Base-by-base conservation (phyloP, 805 yeast genomes). In the Barnettozyma botsteinii region DNA sequence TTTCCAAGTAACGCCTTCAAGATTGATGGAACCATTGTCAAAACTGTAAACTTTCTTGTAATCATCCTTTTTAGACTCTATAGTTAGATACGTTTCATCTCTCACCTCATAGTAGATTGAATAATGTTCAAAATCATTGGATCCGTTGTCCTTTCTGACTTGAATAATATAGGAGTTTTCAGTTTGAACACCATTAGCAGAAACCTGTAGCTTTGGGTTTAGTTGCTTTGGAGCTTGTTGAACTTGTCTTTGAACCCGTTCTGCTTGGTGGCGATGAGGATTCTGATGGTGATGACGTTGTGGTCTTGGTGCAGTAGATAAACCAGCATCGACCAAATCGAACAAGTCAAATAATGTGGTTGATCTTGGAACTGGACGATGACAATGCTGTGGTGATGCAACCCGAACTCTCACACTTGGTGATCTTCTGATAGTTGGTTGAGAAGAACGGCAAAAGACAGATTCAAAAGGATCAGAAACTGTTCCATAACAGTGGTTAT, bases 11-110 rank as follows among this genome's bases (percentile, higher is more conserved):
- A 52, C 41, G 5, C 42, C 38, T 2, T 29, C 23, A 18, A 52
- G 31, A 31, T 47, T 41, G 29, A 54, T 42, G 1, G 28, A 31
- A 17, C 19, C 31, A 12, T 42, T 31, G 22, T 44, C 33, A 36
- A 54, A 51, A 26, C 36, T 33, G 40, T 31, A 52, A 4, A 37
- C 18, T 35, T 47, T 50, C 13, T 47, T 36, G 21, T 48, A 47
- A 3, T 41, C 37, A 33, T 54, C 58, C 4, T 29, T 26, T 20
- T 38, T 31, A 17, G 55, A 49, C 9, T 35, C 35, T 21, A 52
- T 32, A 6, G 36, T 37, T 6, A 50, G 28, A n/a, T 40, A 19
- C 8, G 43, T 42, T 6, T 30, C 35, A 23, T 42, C 42, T 13
- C 31, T 22, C 10, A 33, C 9, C 26, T 47, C 43, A 24, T 51